phyloP scores from a whole-genome alignment of 208 protist species.

The Acanthamoeba royreba region DNA sequence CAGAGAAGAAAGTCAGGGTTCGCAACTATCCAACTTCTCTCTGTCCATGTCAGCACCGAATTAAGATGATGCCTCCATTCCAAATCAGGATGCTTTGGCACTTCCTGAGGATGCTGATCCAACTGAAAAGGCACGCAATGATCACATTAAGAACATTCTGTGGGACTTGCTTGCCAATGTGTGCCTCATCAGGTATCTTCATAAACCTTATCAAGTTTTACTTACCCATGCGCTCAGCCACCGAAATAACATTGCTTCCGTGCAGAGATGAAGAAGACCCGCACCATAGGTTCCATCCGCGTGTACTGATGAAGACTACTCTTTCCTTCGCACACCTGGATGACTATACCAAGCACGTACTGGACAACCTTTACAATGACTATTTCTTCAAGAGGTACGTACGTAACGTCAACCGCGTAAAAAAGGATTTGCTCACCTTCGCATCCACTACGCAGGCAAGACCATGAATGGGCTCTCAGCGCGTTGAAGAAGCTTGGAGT shows the following conservation, averaged over 20 bases:
- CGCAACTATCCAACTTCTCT: not conserved
- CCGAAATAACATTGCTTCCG: not conserved
- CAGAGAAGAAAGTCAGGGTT: slow-evolving; percentile 54
- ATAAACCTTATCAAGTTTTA: slow-evolving; percentile 27
- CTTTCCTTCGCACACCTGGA: slow-evolving; percentile 59
- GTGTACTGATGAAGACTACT: slow-evolving; percentile 70
- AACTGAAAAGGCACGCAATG: not conserved
- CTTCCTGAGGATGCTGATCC: not conserved
- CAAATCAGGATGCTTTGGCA: slow-evolving; percentile 14
- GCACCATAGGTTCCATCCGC: slow-evolving; percentile 62
- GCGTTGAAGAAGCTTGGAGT: slow-evolving; percentile 43
- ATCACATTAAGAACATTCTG: not conserved
- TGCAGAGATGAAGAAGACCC: slow-evolving; percentile 48
- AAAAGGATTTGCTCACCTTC: not conserved
- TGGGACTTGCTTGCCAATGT: slow-evolving; percentile 56
- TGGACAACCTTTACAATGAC: slow-evolving; percentile 63
- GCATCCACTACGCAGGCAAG: not conserved
- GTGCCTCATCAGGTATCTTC: slow-evolving; percentile 58
- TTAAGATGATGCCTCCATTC: not conserved
- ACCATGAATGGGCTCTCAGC: slow-evolving; percentile 26
- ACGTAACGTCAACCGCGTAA: not conserved
- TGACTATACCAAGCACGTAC: slow-evolving; percentile 34
- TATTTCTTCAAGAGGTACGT: slow-evolving; percentile 74
- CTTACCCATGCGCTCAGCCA: not conserved
- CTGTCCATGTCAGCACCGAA: not conserved